Conservation (phyloP, 139 green algal species). For the Yamagishiella unicocca region DNA sequence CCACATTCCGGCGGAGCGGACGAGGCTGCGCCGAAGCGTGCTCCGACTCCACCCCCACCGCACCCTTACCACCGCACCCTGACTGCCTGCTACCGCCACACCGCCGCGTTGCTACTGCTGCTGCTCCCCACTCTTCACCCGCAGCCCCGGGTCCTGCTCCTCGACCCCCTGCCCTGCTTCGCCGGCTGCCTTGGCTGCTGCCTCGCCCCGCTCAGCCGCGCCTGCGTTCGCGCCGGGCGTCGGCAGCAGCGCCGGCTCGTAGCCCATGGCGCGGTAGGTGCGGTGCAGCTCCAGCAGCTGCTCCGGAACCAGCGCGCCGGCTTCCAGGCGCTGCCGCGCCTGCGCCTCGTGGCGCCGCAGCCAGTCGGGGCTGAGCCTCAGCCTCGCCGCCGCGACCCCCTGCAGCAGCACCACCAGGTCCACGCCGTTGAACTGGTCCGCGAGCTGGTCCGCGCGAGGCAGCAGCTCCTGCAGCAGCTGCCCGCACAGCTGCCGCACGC, state of each 20-base stretch:
- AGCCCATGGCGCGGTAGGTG: constrained; percentile 5
- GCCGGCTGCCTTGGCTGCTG: too few species aligned
- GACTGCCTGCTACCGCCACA: too few species aligned
- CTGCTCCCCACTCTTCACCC: too few species aligned
- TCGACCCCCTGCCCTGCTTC: too few species aligned
- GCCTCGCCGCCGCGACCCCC: neutral
- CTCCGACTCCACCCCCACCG: too few species aligned
- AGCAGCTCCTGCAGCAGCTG: constrained; percentile 21
- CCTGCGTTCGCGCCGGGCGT: too few species aligned
- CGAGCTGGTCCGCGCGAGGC: neutral
- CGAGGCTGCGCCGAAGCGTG: too few species aligned
- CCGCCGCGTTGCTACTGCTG: too few species aligned
- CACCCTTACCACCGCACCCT: too few species aligned
- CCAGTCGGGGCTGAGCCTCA: neutral
- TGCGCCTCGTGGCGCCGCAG: constrained; percentile 14
- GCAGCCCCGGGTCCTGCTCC: too few species aligned
- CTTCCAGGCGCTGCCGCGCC: neutral
- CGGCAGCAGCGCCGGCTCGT: constrained; percentile 3
- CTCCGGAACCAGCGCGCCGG: neutral
- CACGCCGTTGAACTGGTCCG: neutral
- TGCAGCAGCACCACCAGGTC: constrained; percentile 27
- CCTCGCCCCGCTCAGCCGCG: too few species aligned
- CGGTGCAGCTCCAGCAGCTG: constrained; percentile 32
- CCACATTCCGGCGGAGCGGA: too few species aligned
- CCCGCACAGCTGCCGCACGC: constrained; percentile 11